Percentiles rank a stretch among this genome's conserved stretches.
Evolutionary conservation across 805 yeast species (phyloP).

Genomic region (Candida endomychidarum): DNA sequence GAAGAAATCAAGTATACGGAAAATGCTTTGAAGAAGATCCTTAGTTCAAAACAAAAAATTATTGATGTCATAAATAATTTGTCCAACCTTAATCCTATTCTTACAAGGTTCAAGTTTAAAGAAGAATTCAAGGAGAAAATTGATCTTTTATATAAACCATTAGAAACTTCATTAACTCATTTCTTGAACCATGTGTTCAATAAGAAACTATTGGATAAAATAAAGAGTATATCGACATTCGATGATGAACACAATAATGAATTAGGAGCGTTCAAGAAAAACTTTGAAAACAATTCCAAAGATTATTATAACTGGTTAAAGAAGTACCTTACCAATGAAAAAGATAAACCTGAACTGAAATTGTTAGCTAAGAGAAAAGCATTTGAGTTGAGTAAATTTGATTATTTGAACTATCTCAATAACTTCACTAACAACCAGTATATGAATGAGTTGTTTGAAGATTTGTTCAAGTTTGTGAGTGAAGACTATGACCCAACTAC

Average conservation of each 20-base stretch:
- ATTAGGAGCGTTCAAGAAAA: constrained; percentile 25
- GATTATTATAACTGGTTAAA: constrained; percentile 46
- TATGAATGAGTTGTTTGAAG: constrained; percentile 36
- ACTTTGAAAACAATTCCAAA: constrained; percentile 40
- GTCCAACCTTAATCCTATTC: constrained; percentile 25
- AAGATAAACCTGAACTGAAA: constrained; percentile 43
- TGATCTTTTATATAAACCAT: constrained; percentile 29
- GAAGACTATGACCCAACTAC: neutral
- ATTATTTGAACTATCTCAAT: constrained; percentile 44
- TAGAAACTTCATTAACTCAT: constrained; percentile 30
- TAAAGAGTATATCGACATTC: constrained; percentile 16
- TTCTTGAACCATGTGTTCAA: constrained; percentile 31
- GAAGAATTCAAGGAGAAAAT: constrained; percentile 26
- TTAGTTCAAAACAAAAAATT: constrained; percentile 19
- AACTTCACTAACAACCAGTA: constrained; percentile 40
- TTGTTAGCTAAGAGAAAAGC: constrained; percentile 32
- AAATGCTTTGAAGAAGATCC: constrained; percentile 21
- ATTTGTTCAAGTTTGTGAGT: constrained; percentile 32
- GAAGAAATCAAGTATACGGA: constrained; percentile 37
- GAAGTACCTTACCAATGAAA: constrained; percentile 43
- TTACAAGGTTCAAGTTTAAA: constrained; percentile 23
- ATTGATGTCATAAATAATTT: constrained; percentile 24
- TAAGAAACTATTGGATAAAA: constrained; percentile 26
- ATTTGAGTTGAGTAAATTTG: constrained; percentile 46
- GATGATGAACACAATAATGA: constrained; percentile 23